Conservation (phyloP, 345 rosid species). For the Sapria himalayana region DNA sequence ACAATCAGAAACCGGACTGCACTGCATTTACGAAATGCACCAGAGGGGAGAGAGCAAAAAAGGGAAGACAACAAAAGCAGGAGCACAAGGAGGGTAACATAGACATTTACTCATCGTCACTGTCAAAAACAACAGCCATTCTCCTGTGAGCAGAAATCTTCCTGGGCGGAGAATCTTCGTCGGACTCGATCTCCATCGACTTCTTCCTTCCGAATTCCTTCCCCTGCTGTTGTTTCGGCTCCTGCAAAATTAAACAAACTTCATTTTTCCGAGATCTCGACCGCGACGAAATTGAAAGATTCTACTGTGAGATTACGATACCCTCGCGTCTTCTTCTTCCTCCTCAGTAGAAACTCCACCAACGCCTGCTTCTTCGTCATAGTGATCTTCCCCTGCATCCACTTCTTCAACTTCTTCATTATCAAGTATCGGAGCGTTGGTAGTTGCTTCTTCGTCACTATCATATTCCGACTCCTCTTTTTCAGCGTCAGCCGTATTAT, state of each 20-base stretch:
- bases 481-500: conserved; percentile 84
- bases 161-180: conserved; percentile 72
- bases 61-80: no score
- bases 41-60: no score
- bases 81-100: no score
- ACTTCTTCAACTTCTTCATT: conserved; percentile 76
- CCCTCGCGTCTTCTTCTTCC: conserved; percentile 49
- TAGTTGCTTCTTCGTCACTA: conserved; percentile 72
- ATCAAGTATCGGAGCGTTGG: conserved; percentile 31
- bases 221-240: conserved; percentile 27
- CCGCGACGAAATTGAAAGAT: no score
- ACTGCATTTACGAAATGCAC: no score
- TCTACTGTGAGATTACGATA: conserved; percentile 16
- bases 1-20: no score
- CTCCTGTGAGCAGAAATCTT: conserved; percentile 58
- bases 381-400: conserved; percentile 32
- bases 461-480: conserved; percentile 92
- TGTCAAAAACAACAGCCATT: conserved; percentile 70
- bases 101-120: conserved; percentile 62
- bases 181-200: conserved; percentile 70
- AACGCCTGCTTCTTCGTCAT: conserved; percentile 27
- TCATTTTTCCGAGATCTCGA: no score
- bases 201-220: conserved; percentile 39
- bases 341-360: conserved; percentile 50
- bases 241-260: conserved; percentile 17